phyloP scores from a whole-genome alignment of 1,284 basidiomycete genomes.

The Sporisorium graminicola region DNA sequence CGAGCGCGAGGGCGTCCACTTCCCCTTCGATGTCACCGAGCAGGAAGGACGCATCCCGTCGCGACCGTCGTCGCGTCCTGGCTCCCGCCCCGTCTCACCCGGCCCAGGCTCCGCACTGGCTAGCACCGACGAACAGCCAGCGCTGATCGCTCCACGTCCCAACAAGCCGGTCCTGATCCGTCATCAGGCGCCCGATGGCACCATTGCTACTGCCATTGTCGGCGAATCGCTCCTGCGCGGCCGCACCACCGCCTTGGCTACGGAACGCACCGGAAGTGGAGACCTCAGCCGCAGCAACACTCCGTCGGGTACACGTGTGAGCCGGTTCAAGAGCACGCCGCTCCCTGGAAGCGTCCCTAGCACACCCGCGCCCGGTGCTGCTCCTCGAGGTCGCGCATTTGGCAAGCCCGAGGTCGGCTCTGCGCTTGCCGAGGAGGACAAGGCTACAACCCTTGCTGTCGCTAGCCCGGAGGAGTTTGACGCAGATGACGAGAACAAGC shows the following conservation, averaged over 20 bases:
- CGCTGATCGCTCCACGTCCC: constrained; percentile 31
- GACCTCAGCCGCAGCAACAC: constrained; percentile 49
- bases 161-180: constrained; percentile 59
- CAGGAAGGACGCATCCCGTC: constrained; percentile 16
- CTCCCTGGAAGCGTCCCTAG: constrained; percentile 25
- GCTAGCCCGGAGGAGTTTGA: constrained; percentile 41
- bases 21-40: constrained; percentile 27
- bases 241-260: constrained; percentile 22
- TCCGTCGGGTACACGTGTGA: constrained; percentile 42
- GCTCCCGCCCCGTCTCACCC: constrained; percentile 45
- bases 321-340: constrained; percentile 53
- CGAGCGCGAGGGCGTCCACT: constrained; percentile 23
- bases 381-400: constrained; percentile 17
- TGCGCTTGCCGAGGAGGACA: constrained; percentile 23
- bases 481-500: constrained; percentile 29
- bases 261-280: constrained; percentile 19
- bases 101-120: constrained; percentile 19
- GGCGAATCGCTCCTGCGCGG: constrained; percentile 56
- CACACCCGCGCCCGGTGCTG: constrained; percentile 16
- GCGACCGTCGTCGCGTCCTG: constrained; percentile 30
- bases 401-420: constrained; percentile 35
- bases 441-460: constrained; percentile 6
- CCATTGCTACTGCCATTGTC: constrained; percentile 52
- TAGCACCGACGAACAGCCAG: constrained; percentile 15
- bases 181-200: constrained; percentile 48